Evolutionary conservation across 2,329 filamentous ascomycete species (phyloP), one percentile per base, ranked within the genome.

Genomic region (Fusarium nisikadoi): DNA sequence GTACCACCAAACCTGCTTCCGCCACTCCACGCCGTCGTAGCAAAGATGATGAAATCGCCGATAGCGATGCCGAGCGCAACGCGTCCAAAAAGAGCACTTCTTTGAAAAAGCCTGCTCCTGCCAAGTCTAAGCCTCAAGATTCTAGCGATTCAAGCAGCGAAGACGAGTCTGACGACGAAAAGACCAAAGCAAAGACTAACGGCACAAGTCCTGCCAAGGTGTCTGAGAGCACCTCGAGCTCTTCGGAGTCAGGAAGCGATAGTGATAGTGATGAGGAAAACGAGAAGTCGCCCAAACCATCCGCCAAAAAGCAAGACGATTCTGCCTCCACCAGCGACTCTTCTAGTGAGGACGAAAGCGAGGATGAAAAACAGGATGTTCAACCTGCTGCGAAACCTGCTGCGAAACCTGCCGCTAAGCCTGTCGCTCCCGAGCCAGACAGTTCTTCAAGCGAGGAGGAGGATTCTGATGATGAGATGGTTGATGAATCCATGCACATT

Each of bases 401-500:
- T 12, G 65, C 46, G 13, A 71, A 72, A 41, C 45, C 65, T 35
- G 52, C 62, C 33, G 20, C 49, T 12, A 74, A 77, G 49, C 31
- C 74, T 35, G 56, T 66, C 14, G 70, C 62, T n/a, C 49, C 74
- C 19, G 57, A 64, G 45, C 31, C 68, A 8, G 66, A 67, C 41
- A 75, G 60, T 57, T 70, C 73, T 31, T 75, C 76, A 11, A 75
- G 77, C 47, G 76, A 77, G 27, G 75, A 71, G 25, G 74, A 73
- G 31, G 79, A 80, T 36, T 76, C 77, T 11, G 76, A 77, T n/a
- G 73, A 78, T 19, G 77, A 80, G 36, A 79, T 79, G 68, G 78
- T 75, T 7, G 82, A 85, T 46, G 79, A 84, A 71, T 83, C 84
- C 3, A 82, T 83, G 74, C 80, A 82, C 49, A 79, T 82, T n/a